A percentile compares a stretch with the other conserved stretches of the same genome.
Evolutionary conservation across 1,139 yeast genomes (phyloP).

Genomic region (Yarrowia galli): DNA sequence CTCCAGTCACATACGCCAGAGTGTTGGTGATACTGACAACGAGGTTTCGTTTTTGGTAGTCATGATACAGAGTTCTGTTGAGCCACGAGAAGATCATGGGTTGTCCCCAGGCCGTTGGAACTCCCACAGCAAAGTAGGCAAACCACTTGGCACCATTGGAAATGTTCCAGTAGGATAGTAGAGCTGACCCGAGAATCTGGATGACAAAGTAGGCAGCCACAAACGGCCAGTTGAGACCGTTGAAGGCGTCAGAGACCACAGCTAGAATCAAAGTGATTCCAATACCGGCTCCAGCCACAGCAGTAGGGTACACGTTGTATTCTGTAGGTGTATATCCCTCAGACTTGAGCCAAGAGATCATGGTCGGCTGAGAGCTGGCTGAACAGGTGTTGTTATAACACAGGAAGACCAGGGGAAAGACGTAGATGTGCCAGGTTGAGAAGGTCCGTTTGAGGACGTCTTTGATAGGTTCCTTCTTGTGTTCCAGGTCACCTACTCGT

Average conservation of each 20-base stretch:
- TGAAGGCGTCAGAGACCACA: slow-evolving; percentile 16
- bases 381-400: slow-evolving; percentile 59
- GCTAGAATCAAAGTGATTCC: slow-evolving; percentile 19
- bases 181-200: slow-evolving; percentile 12
- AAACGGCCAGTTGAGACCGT: slow-evolving; percentile 24
- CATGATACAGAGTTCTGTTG: slow-evolving; percentile 56
- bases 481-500: slow-evolving; percentile 19
- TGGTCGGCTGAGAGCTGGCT: slow-evolving; percentile 58
- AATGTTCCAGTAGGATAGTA: slow-evolving; percentile 50
- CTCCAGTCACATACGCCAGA: slow-evolving; percentile 61
- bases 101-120: slow-evolving; percentile 58
- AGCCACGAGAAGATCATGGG: slow-evolving; percentile 65
- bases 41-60: slow-evolving; percentile 61
- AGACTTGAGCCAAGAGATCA: slow-evolving; percentile 63
- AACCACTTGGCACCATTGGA: slow-evolving; percentile 60
- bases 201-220: slow-evolving; percentile 13
- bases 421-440: slow-evolving; percentile 28
- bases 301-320: slow-evolving; percentile 61
- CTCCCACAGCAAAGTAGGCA: slow-evolving; percentile 57
- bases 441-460: slow-evolving; percentile 12
- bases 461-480: slow-evolving; percentile 14
- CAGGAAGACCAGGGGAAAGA: slow-evolving; percentile 49
- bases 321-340: slow-evolving; percentile 53
- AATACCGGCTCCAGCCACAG: slow-evolving; percentile 48
- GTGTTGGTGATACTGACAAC: slow-evolving; percentile 61